Conservation (phyloP, 2,329 filamentous ascomycete genomes). For the Aspergillus costaricaensis region DNA sequence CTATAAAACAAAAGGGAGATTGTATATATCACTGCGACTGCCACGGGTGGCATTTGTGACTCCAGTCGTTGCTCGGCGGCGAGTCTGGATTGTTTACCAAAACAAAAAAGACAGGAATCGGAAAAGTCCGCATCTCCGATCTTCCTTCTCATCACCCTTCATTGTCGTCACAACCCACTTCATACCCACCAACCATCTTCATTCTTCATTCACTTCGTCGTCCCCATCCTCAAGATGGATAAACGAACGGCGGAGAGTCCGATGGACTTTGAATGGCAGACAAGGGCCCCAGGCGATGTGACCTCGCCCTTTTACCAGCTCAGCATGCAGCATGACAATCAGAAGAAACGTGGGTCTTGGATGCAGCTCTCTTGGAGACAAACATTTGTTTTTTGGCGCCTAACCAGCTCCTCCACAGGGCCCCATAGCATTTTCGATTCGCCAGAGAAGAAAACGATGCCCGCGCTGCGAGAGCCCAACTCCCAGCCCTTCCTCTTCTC, state of each 20-base stretch:
- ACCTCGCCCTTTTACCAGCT: constrained; percentile 53
- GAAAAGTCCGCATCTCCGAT: constrained; percentile 15
- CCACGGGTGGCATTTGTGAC: background rate
- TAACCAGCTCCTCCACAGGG: constrained; percentile 29
- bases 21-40: background rate
- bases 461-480: constrained; percentile 52
- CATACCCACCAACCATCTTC: constrained; percentile 7
- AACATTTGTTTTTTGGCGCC: too few relatives aligned
- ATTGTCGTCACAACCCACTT: constrained; percentile 7
- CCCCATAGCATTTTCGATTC: constrained; percentile 47
- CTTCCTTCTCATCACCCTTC: constrained; percentile 1
- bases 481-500: constrained; percentile 55
- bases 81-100: constrained; percentile 22
- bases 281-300: constrained; percentile 45
- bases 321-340: constrained; percentile 42
- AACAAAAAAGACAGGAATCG: constrained; percentile 16
- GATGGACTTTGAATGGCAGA: constrained; percentile 56
- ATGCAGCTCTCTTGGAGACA: background rate
- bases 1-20: too few relatives aligned
- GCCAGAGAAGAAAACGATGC: constrained; percentile 51
- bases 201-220: constrained; percentile 11
- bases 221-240: constrained; percentile 33
- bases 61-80: constrained; percentile 5
- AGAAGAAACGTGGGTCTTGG: constrained; percentile 47
- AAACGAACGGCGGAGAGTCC: constrained; percentile 48